Evolutionary conservation across 2,329 filamentous ascomycete species (phyloP).

Genomic region (Parafenestella ontariensis): DNA sequence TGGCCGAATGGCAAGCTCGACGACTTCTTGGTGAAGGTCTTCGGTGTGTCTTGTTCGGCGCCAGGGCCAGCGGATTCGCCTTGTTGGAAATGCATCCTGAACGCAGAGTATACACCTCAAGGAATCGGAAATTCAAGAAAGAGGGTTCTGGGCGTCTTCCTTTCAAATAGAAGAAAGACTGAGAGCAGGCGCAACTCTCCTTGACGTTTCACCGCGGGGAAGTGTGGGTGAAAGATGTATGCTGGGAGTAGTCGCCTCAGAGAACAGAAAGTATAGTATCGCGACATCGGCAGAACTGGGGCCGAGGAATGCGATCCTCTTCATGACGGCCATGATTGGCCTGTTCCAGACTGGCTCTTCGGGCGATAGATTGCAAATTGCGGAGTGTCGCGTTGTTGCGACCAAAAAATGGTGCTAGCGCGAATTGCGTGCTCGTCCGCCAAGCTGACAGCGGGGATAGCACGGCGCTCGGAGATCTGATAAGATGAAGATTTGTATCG

Average conservation of each 20-base stretch:
- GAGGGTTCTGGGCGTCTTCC: slow-evolving; percentile 16
- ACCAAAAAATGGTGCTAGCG: slow-evolving; percentile 39
- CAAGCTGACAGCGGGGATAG: slow-evolving; percentile 22
- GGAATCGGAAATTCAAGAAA: slow-evolving; percentile 10
- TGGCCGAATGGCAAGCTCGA: slow-evolving; percentile 62
- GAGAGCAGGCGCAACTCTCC: slow-evolving; percentile 15
- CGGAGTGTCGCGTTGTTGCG: slow-evolving; percentile 33
- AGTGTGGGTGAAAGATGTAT: slow-evolving; percentile 17
- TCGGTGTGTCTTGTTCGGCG: slow-evolving; percentile 38
- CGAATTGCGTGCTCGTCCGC: slow-evolving; percentile 34
- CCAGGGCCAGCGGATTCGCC: slow-evolving; percentile 47
- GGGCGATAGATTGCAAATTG: slow-evolving; percentile 36
- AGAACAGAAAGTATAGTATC: slow-evolving; percentile 23
- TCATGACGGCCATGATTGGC: slow-evolving; percentile 38
- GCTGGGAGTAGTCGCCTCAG: slow-evolving; percentile 15
- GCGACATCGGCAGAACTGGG: slow-evolving; percentile 40
- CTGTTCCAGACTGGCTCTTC: slow-evolving; percentile 19
- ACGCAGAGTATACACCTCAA: slow-evolving; percentile 17
- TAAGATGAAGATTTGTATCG: too few relatives aligned
- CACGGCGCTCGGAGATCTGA: slow-evolving; percentile 34
- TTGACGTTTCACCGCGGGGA: slow-evolving; percentile 23
- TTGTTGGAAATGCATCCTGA: slow-evolving; percentile 49
- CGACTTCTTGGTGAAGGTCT: slow-evolving; percentile 52
- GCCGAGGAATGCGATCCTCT: slow-evolving; percentile 35
- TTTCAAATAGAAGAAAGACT: slow-evolving; percentile 11